Evolutionary conservation across 257 asterid genomes (phyloP), one percentile per base, ranked within the genome.

Genomic region (Solanum ossicruentum): DNA sequence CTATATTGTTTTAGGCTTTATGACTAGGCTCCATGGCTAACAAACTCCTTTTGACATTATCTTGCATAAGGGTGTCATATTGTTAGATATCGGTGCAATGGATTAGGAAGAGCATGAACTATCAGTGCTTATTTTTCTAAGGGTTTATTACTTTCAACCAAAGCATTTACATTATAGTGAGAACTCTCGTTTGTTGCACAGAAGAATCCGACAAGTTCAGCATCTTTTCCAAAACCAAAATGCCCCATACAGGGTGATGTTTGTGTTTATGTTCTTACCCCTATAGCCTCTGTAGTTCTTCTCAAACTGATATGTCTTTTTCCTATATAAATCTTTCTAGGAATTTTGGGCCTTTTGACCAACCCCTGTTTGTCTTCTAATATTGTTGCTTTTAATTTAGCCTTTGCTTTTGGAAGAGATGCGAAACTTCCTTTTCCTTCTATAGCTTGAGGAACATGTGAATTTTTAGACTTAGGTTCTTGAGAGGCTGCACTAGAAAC

Each of bases 241-340:
- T 20, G 8, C 63, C 6, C 87, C 39, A 36, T 3, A 1, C 39
- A 36, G 0, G 39, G 39, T 36, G 39, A 36, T 36, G 39, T 36
- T 36, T 36, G 39, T 1, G 6, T 4, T 36, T 36, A 36, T 36
- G 39, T 36, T 36, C 39, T 3, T 36, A 36, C 39, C 6, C 39
- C 39, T 36, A 36, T 36, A 36, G 39, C 6, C 6, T 36, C 39
- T 36, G 6, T 1, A 89, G 81, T 84, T 91, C 81, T 92, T 93
- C 90, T 92, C 97, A 56, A 91, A 85, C 54, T 90, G 95, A 90
- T 88, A 84, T 3, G 92, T 43, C 90, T 91, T 94, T 84, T 91
- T 94, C 67, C 93, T 92, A 86, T 94, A 57, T 18, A 6, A 0
- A 20, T 3, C 39, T 6, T 36, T 36, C 39, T 36, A 3, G 39